These are phyloP conservation scores for Nothopassalora personata DNA, from an alignment of 2,329 filamentous ascomycete genomes.

Conservation along the genomic window DNA sequence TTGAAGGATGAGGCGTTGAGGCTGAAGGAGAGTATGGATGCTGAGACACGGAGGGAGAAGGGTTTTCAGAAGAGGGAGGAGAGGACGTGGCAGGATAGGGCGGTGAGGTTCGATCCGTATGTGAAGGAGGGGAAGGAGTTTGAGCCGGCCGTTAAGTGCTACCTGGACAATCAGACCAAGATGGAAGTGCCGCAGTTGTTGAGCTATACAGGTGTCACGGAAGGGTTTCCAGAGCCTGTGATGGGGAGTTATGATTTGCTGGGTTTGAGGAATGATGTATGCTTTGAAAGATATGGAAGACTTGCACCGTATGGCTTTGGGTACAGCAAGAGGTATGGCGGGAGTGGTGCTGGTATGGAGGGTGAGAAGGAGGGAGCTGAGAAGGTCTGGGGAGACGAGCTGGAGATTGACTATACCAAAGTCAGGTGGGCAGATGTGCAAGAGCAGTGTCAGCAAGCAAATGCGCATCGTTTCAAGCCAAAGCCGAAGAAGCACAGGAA, in stretches of 20 bases:
- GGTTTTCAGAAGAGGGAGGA: constrained; percentile 31
- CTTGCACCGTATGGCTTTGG: constrained; percentile 86
- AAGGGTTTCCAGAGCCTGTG: constrained; percentile 77
- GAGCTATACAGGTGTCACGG: constrained; percentile 70
- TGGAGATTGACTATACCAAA: constrained; percentile 69
- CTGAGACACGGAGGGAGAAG: constrained; percentile 31
- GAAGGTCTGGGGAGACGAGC: constrained; percentile 64
- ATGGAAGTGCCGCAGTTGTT: constrained; percentile 64
- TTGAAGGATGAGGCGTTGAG: constrained; percentile 31
- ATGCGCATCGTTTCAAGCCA: constrained; percentile 61
- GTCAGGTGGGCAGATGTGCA: constrained; percentile 78
- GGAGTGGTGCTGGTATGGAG: constrained; percentile 77
- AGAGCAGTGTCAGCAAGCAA: constrained; percentile 64
- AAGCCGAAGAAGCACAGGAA: constrained; percentile 29
- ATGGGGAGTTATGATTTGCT: constrained; percentile 83
- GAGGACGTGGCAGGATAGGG: constrained; percentile 8
- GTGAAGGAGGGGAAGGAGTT: constrained; percentile 39
- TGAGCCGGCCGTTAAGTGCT: constrained; percentile 67
- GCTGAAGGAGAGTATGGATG: constrained; percentile 35
- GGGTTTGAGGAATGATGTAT: constrained; percentile 75
- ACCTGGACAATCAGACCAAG: constrained; percentile 62
- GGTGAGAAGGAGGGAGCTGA: constrained; percentile 79
- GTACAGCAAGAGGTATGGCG: constrained; percentile 72
- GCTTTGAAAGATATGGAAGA: constrained; percentile 86
- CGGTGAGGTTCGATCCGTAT: constrained; percentile 56